Conservation (phyloP, 2,329 filamentous ascomycete genomes). For the Sclerotinia borealis region DNA sequence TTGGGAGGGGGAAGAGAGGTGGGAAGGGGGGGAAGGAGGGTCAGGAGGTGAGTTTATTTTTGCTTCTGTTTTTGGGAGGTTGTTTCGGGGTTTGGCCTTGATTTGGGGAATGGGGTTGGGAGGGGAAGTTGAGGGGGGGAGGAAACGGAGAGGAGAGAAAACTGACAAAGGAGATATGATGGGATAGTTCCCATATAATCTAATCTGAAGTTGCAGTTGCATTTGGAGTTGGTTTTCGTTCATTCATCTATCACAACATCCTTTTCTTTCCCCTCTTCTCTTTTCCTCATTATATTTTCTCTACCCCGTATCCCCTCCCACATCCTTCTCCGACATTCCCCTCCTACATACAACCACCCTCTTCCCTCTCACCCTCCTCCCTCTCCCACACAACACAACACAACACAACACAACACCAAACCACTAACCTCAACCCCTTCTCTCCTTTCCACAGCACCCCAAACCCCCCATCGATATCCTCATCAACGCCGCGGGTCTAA, state of each 20-base stretch:
- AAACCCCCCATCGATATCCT: constrained; percentile 47
- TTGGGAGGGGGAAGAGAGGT: not conserved
- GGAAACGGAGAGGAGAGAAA: not conserved
- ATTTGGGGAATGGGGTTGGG: not conserved
- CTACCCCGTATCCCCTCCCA: not conserved
- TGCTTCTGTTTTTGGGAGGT: not conserved
- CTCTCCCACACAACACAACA: too few species aligned
- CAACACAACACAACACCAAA: too few species aligned
- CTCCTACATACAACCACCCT: not conserved
- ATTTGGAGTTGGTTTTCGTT: not conserved
- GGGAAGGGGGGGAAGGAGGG: not conserved
- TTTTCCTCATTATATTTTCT: not conserved
- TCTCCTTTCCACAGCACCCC: not conserved
- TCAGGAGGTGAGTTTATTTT: not conserved
- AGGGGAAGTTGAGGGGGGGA: not conserved
- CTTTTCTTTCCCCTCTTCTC: too few species aligned
- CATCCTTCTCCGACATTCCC: too few species aligned
- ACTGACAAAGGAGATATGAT: not conserved
- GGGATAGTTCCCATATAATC: not conserved
- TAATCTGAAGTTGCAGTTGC: not conserved
- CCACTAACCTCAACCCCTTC: not conserved
- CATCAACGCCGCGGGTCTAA: constrained; percentile 74
- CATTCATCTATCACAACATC: too few species aligned
- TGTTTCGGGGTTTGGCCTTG: not conserved
- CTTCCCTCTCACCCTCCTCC: not conserved